These are phyloP conservation scores for Fremontodendron californicum DNA, from an alignment of 345 rosid genomes.

Conservation along the genomic window DNA sequence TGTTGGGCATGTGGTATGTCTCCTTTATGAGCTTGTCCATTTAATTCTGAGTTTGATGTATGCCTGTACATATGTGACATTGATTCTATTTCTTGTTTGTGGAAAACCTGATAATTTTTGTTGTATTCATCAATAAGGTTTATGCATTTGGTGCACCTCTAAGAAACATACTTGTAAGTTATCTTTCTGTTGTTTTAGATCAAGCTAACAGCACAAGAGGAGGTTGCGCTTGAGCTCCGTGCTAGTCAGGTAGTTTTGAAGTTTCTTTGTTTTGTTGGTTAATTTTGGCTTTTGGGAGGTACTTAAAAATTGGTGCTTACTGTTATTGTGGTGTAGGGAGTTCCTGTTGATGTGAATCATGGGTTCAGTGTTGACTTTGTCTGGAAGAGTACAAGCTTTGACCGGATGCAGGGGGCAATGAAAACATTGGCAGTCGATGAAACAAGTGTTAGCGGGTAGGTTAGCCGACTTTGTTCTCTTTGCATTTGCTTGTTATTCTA, in stretches of 20 bases:
- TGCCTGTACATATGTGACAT: not conserved
- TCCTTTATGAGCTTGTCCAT: slow-evolving; percentile 18
- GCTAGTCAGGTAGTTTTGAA: slow-evolving; percentile 75
- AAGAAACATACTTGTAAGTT: not conserved
- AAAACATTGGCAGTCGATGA: slow-evolving; percentile 99
- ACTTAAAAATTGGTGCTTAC: not conserved
- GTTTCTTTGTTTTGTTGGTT: not conserved
- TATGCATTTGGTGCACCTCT: not conserved
- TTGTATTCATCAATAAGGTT: not conserved
- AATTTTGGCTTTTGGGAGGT: slow-evolving; percentile 6
- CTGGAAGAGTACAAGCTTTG: slow-evolving; percentile 99
- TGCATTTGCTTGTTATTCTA: not conserved
- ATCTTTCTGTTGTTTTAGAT: slow-evolving; percentile 43
- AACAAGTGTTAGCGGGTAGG: slow-evolving; percentile 99
- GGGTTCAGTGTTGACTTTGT: slow-evolving; percentile 99
- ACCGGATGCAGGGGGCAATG: slow-evolving; percentile 99
- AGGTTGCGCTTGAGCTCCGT: slow-evolving; percentile 99
- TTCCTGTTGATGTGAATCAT: slow-evolving; percentile 89
- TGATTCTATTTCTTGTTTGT: not conserved
- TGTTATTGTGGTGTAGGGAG: slow-evolving; percentile 59
- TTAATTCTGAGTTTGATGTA: not conserved
- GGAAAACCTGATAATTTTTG: not conserved
- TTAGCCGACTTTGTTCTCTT: slow-evolving; percentile 15
- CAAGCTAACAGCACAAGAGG: slow-evolving; percentile 97
- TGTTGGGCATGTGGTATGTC: slow-evolving; percentile 98